phyloP scores from a whole-genome alignment of 148 eudicot genomes.

The Salicornia ramosissima region DNA sequence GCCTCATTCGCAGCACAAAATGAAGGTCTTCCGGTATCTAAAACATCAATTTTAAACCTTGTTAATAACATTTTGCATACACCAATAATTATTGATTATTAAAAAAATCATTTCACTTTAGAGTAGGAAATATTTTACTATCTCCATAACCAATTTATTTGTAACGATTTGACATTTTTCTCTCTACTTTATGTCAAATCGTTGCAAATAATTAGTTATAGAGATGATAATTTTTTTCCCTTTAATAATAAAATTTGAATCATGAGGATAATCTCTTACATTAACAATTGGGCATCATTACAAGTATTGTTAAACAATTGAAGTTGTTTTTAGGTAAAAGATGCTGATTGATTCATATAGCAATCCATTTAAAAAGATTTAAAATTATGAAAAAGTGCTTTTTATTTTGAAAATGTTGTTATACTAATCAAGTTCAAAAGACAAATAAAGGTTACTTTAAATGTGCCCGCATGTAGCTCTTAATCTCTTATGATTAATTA shows the following conservation, averaged over 20 bases:
- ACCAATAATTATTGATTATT: neutral
- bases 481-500: neutral
- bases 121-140: too few species aligned
- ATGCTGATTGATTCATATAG: neutral
- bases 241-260: neutral
- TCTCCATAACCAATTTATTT: too few species aligned
- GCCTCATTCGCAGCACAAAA: constrained; percentile 92
- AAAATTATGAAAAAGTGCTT: constrained; percentile 6
- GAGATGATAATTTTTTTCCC: too few species aligned
- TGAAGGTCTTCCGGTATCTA: constrained; percentile 97
- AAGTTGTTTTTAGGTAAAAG: constrained; percentile 15
- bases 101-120: neutral
- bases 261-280: neutral
- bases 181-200: too few species aligned
- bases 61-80: neutral
- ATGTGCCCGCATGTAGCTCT: constrained; percentile 21
- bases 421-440: constrained; percentile 21
- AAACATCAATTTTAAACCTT: constrained; percentile 6
- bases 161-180: too few species aligned
- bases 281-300: constrained; percentile 1
- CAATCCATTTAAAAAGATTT: too few species aligned
- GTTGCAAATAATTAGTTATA: too few species aligned
- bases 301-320: neutral
- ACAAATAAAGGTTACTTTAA: constrained; percentile 26
- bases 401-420: constrained; percentile 6